These are phyloP conservation scores for Botryotinia convoluta DNA, from an alignment of 2,329 filamentous ascomycete genomes.

Conservation along the genomic window DNA sequence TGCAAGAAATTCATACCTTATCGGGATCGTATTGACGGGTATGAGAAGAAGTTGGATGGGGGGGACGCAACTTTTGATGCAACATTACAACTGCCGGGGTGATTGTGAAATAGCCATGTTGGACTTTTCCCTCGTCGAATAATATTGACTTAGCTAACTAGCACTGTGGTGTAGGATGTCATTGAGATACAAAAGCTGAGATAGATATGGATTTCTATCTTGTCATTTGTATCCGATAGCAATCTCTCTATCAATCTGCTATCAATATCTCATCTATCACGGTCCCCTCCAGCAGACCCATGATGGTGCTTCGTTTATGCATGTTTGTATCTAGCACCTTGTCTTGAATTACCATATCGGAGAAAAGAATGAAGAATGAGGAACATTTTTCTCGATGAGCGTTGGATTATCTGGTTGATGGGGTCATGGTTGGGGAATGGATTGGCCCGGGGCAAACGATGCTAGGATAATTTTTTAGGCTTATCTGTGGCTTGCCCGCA, in stretches of 20 bases:
- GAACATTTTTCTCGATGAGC: background rate
- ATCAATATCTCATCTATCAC: conserved; percentile 9
- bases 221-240: conserved; percentile 15
- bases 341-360: background rate
- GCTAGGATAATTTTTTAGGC: conserved; percentile 16
- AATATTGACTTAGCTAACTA: background rate
- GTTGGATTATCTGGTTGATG: background rate
- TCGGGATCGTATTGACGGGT: conserved; percentile 18
- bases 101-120: background rate
- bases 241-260: background rate
- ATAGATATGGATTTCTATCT: background rate
- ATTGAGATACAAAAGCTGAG: background rate
- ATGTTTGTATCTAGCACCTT: conserved; percentile 15
- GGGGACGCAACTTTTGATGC: conserved; percentile 12
- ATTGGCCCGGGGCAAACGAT: conserved; percentile 14
- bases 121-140: background rate
- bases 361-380: conserved; percentile 9
- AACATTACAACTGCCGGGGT: conserved; percentile 1
- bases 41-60: conserved; percentile 8
- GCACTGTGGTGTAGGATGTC: background rate
- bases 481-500: conserved; percentile 14
- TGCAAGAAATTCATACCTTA: conserved; percentile 15
- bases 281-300: background rate
- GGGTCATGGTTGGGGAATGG: conserved; percentile 2
- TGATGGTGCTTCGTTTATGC: conserved; percentile 1